Evolutionary conservation across 1,139 yeast species (phyloP), one percentile per base, ranked within the genome.

Genomic region (Pichia cactophila): DNA sequence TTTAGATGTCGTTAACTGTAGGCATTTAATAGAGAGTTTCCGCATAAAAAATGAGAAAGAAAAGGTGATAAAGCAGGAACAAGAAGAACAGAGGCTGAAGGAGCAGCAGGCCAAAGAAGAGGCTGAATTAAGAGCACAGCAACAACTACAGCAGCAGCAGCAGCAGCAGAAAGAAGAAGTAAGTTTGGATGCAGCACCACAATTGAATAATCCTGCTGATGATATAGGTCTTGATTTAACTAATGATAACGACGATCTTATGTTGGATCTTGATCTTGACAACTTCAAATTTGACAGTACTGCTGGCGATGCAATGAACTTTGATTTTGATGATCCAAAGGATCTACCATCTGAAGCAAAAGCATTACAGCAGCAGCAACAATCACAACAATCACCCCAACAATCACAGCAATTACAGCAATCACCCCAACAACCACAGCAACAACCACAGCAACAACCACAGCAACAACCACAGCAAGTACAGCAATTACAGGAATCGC

Each of bases 1-100:
- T 26, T 51, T 67, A 33, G 69, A 72, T 40, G 53, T 70, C 47
- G 57, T 51, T 9, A 68, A 66, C 41, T 63, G 73, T 28, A 65
- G 63, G 41, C 56, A 57, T 46, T 66, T 66, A 41, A 58, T 70
- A 23, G 62, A 63, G 17, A 59, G 64, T 43, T 45, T 69, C 47
- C 58, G 61, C 54, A 58, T 61, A 44, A 58, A 58, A 51, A 43
- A 59, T 38, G 50, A 55, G 47, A 59, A 65, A 53, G 63, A 64
- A 52, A 60, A 55, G 54, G 58, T 62, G 44, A 41, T 52, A 39
- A 51, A 55, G 39, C 58, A 52, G 3, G 52, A 53, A 26, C 54
- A 51, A 39, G 53, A 57, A 41, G 55, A 55, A 49, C 50, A 52
- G 14, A 38, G 45, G 4, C 8, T 37, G 6, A 16, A 44, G 23